Percentiles rank a stretch among this genome's conserved stretches.
These are phyloP conservation scores for Macadamia integrifolia DNA, from an alignment of 164 flowering plant species.

Conservation along the genomic window DNA sequence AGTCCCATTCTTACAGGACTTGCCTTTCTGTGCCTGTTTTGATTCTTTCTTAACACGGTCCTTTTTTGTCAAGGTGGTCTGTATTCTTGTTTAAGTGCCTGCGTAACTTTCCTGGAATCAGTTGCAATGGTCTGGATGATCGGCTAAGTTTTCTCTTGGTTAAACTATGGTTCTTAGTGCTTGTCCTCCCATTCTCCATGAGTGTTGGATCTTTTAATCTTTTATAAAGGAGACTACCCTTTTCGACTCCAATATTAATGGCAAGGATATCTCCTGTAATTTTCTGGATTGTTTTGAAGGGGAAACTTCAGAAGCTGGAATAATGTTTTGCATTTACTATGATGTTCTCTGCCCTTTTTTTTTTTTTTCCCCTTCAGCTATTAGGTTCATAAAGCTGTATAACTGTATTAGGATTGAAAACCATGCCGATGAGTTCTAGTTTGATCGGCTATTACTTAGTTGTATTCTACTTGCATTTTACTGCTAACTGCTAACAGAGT, in stretches of 20 bases:
- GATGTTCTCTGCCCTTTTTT: neutral
- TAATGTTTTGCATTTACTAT: neutral
- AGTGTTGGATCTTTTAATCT: neutral
- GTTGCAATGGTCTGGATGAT: neutral
- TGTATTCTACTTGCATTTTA: neutral
- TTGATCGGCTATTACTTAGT: neutral
- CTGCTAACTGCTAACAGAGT: no score
- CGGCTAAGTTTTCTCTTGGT: constrained; percentile 2
- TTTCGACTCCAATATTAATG: neutral
- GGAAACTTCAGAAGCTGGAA: neutral
- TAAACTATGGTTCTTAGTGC: neutral
- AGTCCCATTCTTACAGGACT: neutral
- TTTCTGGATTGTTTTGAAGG: neutral
- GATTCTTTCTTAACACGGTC: constrained; percentile 7
- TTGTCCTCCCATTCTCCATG: neutral
- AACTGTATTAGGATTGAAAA: neutral
- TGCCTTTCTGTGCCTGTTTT: neutral
- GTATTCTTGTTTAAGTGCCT: constrained; percentile 1
- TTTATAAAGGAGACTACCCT: neutral
- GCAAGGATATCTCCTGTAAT: neutral
- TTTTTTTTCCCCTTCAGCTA: neutral
- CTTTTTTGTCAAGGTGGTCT: constrained; percentile 4
- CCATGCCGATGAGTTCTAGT: neutral
- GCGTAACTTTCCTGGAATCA: constrained; percentile 2
- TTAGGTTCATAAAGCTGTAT: neutral